Conservation (phyloP, 2,329 filamentous ascomycete species). For the Ampelomyces quisqualis region DNA sequence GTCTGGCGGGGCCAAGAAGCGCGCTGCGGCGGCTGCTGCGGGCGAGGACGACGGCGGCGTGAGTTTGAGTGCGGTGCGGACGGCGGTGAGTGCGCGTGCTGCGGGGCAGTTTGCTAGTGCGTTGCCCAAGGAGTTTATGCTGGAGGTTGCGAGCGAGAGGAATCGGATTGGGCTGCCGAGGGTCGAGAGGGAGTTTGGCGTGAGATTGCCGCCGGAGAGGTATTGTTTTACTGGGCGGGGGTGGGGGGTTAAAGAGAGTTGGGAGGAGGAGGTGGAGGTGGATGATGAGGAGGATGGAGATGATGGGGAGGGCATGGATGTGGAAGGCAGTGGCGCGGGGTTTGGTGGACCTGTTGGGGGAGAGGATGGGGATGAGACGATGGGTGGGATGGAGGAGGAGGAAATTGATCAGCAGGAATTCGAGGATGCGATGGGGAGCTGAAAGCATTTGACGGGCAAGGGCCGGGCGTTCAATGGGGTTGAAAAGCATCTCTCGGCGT, state of each 20-base stretch:
- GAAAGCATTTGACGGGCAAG: not conserved
- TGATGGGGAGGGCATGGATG: conserved; percentile 10
- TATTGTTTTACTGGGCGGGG: conserved; percentile 49
- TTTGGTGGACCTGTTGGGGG: conserved; percentile 31
- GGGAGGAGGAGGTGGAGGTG: conserved; percentile 67
- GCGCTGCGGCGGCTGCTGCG: conserved; percentile 18
- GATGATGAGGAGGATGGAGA: conserved; percentile 68
- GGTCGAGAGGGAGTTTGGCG: conserved; percentile 58
- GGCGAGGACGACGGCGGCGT: conserved; percentile 53
- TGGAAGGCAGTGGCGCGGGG: conserved; percentile 39
- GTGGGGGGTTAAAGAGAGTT: conserved; percentile 48
- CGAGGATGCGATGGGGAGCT: conserved; percentile 42
- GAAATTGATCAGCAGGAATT: conserved; percentile 49
- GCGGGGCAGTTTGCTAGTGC: conserved; percentile 65
- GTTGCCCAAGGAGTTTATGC: conserved; percentile 72
- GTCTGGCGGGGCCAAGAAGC: conserved; percentile 21
- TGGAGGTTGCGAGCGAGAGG: conserved; percentile 61
- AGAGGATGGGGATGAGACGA: conserved; percentile 36
- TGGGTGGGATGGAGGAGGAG: conserved; percentile 39
- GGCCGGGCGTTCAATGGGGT: conserved; percentile 1
- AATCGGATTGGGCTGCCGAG: conserved; percentile 48
- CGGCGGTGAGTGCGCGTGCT: conserved; percentile 69
- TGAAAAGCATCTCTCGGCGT: conserved; percentile 22
- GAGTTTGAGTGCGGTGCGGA: conserved; percentile 65
- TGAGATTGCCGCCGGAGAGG: conserved; percentile 62